Conservation (phyloP, 805 yeast species). For the Candida chauliodis region DNA sequence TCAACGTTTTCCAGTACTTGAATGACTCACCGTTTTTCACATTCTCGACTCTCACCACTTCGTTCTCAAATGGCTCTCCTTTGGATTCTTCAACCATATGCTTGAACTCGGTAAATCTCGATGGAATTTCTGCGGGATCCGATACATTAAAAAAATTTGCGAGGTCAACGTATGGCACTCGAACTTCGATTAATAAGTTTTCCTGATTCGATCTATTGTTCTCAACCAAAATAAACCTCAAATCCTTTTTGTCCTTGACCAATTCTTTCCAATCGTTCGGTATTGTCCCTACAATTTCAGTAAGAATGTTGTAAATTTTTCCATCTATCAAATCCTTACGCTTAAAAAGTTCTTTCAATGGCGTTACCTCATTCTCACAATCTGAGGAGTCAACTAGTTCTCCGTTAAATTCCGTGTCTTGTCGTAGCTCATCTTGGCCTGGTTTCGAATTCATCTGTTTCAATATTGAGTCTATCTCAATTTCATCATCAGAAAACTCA, state of each 20-base stretch:
- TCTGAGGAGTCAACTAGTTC: not conserved
- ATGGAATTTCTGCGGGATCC: not conserved
- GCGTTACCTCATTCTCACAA: not conserved
- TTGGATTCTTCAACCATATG: not conserved
- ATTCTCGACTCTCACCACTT: not conserved
- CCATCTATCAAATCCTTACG: constrained; percentile 1
- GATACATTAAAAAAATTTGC: not conserved
- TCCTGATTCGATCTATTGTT: not conserved
- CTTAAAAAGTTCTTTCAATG: not conserved
- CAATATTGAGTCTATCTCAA: not conserved
- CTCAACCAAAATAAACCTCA: not conserved
- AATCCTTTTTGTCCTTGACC: not conserved
- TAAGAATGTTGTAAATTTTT: not conserved
- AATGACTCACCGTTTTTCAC: not conserved
- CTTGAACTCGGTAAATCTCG: not conserved
- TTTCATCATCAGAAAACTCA: not conserved
- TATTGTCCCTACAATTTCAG: not conserved
- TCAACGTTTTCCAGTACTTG: constrained; percentile 1
- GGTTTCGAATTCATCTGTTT: not conserved
- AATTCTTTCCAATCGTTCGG: not conserved
- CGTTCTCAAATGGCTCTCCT: constrained; percentile 1
- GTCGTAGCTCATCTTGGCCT: not conserved
- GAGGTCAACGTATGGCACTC: not conserved
- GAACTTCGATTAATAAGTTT: not conserved
- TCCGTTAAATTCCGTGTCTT: not conserved